These are phyloP conservation scores for Cercospora zeina DNA, from an alignment of 2,329 filamentous ascomycete genomes.

Conservation along the genomic window DNA sequence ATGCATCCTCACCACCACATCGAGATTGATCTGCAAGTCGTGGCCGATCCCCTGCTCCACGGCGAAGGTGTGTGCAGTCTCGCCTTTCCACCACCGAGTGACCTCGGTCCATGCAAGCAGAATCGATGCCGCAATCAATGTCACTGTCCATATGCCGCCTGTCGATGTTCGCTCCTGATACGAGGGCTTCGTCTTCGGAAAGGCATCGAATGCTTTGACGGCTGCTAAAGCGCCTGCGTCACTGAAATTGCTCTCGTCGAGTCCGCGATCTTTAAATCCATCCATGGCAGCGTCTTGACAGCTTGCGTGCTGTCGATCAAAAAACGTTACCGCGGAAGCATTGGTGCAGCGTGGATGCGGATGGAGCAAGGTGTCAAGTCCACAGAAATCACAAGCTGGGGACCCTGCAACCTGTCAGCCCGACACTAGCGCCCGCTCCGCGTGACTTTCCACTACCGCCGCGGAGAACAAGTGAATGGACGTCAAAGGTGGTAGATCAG, in stretches of 20 bases:
- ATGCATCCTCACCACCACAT: conserved; percentile 86
- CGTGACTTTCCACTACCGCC: neutral
- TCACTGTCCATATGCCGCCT: conserved; percentile 91
- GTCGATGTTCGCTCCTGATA: conserved; percentile 82
- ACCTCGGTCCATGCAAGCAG: conserved; percentile 78
- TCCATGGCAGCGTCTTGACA: conserved; percentile 60
- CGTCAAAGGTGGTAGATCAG: neutral
- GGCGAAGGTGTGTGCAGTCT: conserved; percentile 83
- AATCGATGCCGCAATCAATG: conserved; percentile 72
- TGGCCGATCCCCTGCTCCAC: conserved; percentile 90
- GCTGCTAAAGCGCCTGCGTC: conserved; percentile 57
- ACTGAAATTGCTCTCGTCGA: conserved; percentile 79
- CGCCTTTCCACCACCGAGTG: conserved; percentile 76
- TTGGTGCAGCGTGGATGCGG: conserved; percentile 15
- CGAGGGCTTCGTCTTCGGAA: conserved; percentile 94
- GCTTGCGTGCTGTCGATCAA: conserved; percentile 14
- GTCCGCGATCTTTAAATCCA: conserved; percentile 68
- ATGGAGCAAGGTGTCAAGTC: conserved; percentile 13
- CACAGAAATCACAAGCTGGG: conserved; percentile 8
- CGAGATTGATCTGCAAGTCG: conserved; percentile 89
- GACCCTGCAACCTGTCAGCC: neutral
- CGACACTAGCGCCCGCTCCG: neutral
- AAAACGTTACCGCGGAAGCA: conserved; percentile 24
- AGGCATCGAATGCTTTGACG: conserved; percentile 90
- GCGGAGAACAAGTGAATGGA: conserved; percentile 5